Evolutionary conservation across 1,284 basidiomycete species (phyloP).

Genomic region (Ustilago vetiveriae): DNA sequence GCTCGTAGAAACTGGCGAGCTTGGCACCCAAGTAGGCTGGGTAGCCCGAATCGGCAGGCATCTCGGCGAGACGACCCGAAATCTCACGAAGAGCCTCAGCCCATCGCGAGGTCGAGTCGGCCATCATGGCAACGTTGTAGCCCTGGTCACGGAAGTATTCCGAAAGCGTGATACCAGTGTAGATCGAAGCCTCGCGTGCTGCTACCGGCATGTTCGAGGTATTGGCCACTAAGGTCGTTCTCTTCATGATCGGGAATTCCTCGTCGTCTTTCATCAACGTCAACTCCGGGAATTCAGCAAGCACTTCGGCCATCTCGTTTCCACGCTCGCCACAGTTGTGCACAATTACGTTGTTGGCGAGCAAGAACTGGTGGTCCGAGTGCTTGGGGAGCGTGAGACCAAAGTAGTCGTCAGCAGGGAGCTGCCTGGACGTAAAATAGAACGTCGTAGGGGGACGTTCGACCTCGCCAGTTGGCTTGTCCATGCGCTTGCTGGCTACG

Average conservation of each 20-base stretch:
- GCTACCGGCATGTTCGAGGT: slow-evolving; percentile 99
- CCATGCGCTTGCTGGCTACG: too few species aligned
- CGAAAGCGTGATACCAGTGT: slow-evolving; percentile 98
- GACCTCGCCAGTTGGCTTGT: too few species aligned
- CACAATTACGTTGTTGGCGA: too few species aligned
- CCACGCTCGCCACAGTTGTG: slow-evolving; percentile 67
- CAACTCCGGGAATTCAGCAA: slow-evolving; percentile 94
- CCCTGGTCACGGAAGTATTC: slow-evolving; percentile 99
- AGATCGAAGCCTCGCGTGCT: slow-evolving; percentile 98
- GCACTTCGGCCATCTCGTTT: slow-evolving; percentile 94
- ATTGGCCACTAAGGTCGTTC: slow-evolving; percentile 97
- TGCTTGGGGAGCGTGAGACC: too few species aligned
- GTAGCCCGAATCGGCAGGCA: slow-evolving; percentile 97
- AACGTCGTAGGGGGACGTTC: too few species aligned
- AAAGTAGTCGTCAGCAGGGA: too few species aligned
- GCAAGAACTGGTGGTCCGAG: too few species aligned
- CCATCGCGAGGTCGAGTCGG: slow-evolving; percentile 99
- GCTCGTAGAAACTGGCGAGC: slow-evolving; percentile 97
- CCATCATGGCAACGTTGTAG: slow-evolving; percentile 99
- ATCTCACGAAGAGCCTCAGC: slow-evolving; percentile 99
- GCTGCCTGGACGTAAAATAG: too few species aligned
- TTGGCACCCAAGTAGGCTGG: slow-evolving; percentile 97
- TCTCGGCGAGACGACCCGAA: slow-evolving; percentile 97
- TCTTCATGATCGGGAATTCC: slow-evolving; percentile 99
- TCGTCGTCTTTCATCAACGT: slow-evolving; percentile 88